Conservation (phyloP, 352 stramenopile genomes). For the Phytophthora podocarpi region DNA sequence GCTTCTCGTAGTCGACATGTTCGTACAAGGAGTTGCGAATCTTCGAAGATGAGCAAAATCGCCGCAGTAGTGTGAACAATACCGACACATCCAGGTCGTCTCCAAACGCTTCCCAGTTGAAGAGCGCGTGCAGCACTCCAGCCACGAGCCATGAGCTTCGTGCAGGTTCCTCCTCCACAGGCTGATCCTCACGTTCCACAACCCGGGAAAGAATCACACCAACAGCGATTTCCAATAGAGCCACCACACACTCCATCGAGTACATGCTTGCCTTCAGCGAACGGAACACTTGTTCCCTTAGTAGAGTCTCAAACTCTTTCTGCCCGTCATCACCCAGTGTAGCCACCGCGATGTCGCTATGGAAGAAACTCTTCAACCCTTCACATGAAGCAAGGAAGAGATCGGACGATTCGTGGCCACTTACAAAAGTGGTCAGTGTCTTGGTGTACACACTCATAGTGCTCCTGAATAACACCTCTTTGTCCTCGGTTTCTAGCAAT, state of each 20-base stretch:
- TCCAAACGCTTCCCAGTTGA: constrained; percentile 39
- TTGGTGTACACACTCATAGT: constrained; percentile 41
- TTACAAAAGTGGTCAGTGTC: constrained; percentile 41
- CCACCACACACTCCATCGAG: constrained; percentile 64
- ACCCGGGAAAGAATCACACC: constrained; percentile 11
- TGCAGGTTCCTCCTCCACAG: constrained; percentile 24
- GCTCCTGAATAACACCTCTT: constrained; percentile 22
- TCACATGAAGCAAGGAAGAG: constrained; percentile 56
- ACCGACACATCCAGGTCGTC: constrained; percentile 53
- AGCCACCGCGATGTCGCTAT: constrained; percentile 32
- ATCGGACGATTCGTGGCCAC: constrained; percentile 42
- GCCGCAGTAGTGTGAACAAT: constrained; percentile 46
- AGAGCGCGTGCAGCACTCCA: constrained; percentile 53
- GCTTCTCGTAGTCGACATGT: constrained; percentile 48
- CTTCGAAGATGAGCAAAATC: constrained; percentile 42
- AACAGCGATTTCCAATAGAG: constrained; percentile 49
- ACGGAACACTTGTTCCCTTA: constrained; percentile 39
- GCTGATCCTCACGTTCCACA: background rate
- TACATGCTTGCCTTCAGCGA: constrained; percentile 48
- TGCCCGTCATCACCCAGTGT: constrained; percentile 10
- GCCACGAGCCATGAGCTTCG: constrained; percentile 54
- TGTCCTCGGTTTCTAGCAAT: constrained; percentile 12
- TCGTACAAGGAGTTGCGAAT: constrained; percentile 48
- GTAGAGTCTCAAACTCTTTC: constrained; percentile 31
- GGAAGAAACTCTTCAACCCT: constrained; percentile 44